These are phyloP conservation scores for Rhododendron ovatum DNA, from an alignment of 148 eudicot genomes.

Conservation along the genomic window DNA sequence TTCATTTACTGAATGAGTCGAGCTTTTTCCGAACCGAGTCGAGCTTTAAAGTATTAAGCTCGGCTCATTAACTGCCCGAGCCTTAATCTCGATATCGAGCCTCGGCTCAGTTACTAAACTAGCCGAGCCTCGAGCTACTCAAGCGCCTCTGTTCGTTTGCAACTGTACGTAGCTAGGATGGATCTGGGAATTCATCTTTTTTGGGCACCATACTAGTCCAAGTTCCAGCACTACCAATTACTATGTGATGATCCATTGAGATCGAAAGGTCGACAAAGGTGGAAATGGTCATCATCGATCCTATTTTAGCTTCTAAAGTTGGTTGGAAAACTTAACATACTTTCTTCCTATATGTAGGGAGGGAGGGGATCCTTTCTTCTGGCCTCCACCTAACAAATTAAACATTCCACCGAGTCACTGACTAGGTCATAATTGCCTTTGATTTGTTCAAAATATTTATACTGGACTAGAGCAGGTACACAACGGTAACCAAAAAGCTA, in stretches of 20 bases:
- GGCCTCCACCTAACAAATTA: not conserved
- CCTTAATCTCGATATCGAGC: no score
- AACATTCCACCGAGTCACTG: not conserved
- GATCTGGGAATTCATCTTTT: not conserved
- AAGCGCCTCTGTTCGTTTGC: no score
- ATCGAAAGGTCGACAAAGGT: not conserved
- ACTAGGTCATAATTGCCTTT: not conserved
- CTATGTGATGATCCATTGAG: not conserved
- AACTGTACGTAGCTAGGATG: not conserved
- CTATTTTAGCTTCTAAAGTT: not conserved
- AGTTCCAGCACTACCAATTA: not conserved
- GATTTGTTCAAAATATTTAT: not conserved
- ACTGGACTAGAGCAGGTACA: not conserved
- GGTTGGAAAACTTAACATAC: no score
- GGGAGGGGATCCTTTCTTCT: not conserved
- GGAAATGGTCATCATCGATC: not conserved
- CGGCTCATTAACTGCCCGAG: not conserved
- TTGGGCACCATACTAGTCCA: not conserved
- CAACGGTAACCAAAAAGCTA: not conserved
- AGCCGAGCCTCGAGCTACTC: no score
- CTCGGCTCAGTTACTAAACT: no score
- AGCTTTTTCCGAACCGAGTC: no score
- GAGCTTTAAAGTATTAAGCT: no score
- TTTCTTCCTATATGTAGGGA: no score
- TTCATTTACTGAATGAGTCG: no score